Evolutionary conservation across 1,284 basidiomycete genomes (phyloP).

Genomic region (Cryptococcus deneoformans): DNA sequence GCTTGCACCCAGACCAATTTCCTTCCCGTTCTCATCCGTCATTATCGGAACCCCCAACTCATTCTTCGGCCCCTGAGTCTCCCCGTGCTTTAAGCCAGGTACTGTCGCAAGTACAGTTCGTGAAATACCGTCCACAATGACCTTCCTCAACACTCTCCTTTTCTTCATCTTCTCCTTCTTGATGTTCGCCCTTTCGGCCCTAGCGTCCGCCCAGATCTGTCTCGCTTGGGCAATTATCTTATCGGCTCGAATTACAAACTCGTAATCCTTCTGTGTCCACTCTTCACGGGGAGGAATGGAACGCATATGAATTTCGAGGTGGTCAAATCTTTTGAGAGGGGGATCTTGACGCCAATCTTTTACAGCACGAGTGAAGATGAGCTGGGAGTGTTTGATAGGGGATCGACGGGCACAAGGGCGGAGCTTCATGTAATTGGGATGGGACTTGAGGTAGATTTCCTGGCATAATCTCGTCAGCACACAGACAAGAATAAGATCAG

Average conservation of each 20-base stretch:
- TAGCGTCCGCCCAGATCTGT: background rate
- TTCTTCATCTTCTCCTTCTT: background rate
- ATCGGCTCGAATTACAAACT: slow-evolving; percentile 20
- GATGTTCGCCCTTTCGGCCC: background rate
- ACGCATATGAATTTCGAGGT: background rate
- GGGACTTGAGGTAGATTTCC: background rate
- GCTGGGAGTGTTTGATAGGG: background rate
- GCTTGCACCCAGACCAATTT: too few relatives aligned
- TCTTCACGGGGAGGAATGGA: slow-evolving; percentile 15
- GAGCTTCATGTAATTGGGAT: background rate
- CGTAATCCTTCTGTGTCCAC: slow-evolving; percentile 26
- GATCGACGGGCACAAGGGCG: background rate
- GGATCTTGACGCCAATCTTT: slow-evolving; percentile 10
- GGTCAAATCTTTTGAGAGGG: background rate
- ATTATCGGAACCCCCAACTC: slow-evolving; percentile 9
- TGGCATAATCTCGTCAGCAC: background rate
- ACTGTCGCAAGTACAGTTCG: slow-evolving; percentile 14
- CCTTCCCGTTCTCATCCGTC: background rate
- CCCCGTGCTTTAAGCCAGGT: slow-evolving; percentile 11
- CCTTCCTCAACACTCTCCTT: background rate
- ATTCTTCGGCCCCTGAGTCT: slow-evolving; percentile 14
- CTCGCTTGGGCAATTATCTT: slow-evolving; percentile 1
- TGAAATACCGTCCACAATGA: background rate
- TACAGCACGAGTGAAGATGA: slow-evolving; percentile 11
- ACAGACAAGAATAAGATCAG: background rate